phyloP scores from a whole-genome alignment of 2,329 filamentous ascomycete species.

The Tolypocladium sp. region DNA sequence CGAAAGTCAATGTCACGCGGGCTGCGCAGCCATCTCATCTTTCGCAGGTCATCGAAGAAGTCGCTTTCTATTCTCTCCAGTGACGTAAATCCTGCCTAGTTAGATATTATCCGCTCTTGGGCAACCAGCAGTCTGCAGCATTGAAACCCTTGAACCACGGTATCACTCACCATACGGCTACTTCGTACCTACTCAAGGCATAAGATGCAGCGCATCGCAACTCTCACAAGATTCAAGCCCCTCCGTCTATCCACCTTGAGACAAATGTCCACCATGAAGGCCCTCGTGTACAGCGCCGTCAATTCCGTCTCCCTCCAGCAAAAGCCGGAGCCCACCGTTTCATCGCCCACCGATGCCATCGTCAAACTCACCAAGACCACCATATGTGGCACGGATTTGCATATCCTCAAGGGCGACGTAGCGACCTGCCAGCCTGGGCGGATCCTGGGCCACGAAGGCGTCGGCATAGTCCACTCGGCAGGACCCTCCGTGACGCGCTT shows the following conservation, averaged over 20 bases:
- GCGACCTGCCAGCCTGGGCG: slow-evolving; percentile 34
- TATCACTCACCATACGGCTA: neutral
- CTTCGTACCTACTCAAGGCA: neutral
- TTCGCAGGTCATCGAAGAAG: neutral
- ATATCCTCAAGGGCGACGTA: slow-evolving; percentile 46
- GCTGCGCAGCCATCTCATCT: neutral
- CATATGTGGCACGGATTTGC: slow-evolving; percentile 46
- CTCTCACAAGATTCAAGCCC: neutral
- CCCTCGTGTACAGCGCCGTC: slow-evolving; percentile 31
- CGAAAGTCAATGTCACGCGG: neutral
- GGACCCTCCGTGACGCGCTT: slow-evolving; percentile 36
- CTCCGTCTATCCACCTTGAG: neutral
- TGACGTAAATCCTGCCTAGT: neutral
- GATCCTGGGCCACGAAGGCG: slow-evolving; percentile 44
- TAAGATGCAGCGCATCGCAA: neutral
- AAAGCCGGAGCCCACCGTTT: slow-evolving; percentile 29
- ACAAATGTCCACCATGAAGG: slow-evolving; percentile 27
- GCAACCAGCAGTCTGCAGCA: too few relatives aligned
- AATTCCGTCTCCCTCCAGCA: slow-evolving; percentile 28
- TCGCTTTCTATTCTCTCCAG: neutral
- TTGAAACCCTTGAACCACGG: neutral
- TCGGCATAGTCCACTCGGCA: slow-evolving; percentile 35
- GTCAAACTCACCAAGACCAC: slow-evolving; percentile 37
- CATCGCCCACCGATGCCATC: slow-evolving; percentile 35
- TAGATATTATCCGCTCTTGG: too few relatives aligned